Conservation (phyloP, 2,329 filamentous ascomycete species). For the Biscogniauxia mediterranea region DNA sequence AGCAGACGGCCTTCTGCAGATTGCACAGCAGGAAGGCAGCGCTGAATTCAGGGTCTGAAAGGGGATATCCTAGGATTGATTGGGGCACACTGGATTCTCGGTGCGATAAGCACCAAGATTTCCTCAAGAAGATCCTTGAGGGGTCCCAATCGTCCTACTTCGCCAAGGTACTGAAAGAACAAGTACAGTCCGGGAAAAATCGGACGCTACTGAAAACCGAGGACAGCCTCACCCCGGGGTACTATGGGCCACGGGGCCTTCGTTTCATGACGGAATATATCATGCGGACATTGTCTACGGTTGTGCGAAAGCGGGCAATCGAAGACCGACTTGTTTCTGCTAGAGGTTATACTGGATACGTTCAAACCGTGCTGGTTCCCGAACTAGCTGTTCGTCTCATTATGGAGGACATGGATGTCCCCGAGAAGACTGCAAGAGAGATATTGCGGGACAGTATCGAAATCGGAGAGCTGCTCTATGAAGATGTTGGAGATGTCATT, state of each 20-base stretch:
- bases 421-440: slow-evolving; percentile 42
- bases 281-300: slow-evolving; percentile 55
- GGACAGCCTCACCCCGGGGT: slow-evolving; percentile 67
- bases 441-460: slow-evolving; percentile 66
- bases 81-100: slow-evolving; percentile 63
- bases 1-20: slow-evolving; percentile 63
- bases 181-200: slow-evolving; percentile 55
- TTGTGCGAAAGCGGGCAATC: slow-evolving; percentile 61
- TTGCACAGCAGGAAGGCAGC: slow-evolving; percentile 59
- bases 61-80: slow-evolving; percentile 68
- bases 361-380: slow-evolving; percentile 74
- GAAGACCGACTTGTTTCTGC: slow-evolving; percentile 65
- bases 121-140: slow-evolving; percentile 59
- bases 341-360: slow-evolving; percentile 65
- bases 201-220: slow-evolving; percentile 59
- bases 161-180: slow-evolving; percentile 52
- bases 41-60: slow-evolving; percentile 43
- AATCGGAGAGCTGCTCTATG: slow-evolving; percentile 66
- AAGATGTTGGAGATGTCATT: slow-evolving; percentile 59
- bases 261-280: slow-evolving; percentile 70
- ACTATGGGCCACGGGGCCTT: slow-evolving; percentile 77
- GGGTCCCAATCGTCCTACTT: slow-evolving; percentile 58
- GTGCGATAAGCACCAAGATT: slow-evolving; percentile 53
- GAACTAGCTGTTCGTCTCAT: slow-evolving; percentile 60
- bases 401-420: slow-evolving; percentile 53